Conservation (phyloP, 2,329 filamentous ascomycete genomes). For the Colletotrichum camelliae region DNA sequence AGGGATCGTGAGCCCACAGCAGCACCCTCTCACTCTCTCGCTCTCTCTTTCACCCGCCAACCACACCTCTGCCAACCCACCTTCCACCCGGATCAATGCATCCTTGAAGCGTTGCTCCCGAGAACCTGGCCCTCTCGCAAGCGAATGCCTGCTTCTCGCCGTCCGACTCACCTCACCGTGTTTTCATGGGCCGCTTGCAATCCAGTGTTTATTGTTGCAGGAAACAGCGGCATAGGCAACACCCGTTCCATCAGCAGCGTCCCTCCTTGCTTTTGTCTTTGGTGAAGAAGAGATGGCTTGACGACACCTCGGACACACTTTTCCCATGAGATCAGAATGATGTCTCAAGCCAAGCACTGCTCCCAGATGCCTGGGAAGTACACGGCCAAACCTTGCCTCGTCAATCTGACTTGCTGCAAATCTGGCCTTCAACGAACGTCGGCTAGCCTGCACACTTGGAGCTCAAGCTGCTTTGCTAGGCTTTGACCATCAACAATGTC, state of each 20-base stretch:
- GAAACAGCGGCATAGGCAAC: slow-evolving; percentile 1
- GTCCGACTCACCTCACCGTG: neutral
- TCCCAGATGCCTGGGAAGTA: neutral
- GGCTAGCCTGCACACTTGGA: neutral
- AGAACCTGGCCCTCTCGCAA: neutral
- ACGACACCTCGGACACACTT: neutral
- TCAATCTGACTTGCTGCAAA: neutral
- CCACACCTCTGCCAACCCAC: neutral
- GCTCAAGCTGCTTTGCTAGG: neutral
- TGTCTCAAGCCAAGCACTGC: slow-evolving; percentile 11
- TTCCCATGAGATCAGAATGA: slow-evolving; percentile 4
- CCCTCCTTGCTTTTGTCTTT: neutral
- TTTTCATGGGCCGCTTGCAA: neutral
- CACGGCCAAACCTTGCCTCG: neutral
- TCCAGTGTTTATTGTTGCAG: slow-evolving; percentile 1
- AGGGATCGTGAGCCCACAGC: neutral
- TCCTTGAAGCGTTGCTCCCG: neutral
- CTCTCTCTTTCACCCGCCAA: neutral
- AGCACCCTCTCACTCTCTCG: neutral
- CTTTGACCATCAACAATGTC: neutral
- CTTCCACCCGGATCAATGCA: neutral
- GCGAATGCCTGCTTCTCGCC: slow-evolving; percentile 4
- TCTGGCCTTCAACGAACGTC: neutral
- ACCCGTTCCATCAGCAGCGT: slow-evolving; percentile 1
- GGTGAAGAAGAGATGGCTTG: neutral